phyloP scores from a whole-genome alignment of 2,329 filamentous ascomycete species.

The Colletotrichum gigasporum region DNA sequence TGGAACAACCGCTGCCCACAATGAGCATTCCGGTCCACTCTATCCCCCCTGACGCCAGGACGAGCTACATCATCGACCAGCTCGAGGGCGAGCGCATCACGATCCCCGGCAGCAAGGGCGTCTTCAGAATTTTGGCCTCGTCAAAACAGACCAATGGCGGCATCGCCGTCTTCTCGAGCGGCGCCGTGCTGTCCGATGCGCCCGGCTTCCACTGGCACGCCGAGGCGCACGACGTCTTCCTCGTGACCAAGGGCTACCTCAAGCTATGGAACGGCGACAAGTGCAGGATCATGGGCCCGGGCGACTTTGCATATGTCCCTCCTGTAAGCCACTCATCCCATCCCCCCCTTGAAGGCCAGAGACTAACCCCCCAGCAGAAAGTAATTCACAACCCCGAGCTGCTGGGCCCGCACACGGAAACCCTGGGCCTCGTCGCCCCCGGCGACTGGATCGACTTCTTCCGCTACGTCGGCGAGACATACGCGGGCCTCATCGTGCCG shows the following conservation, averaged over 20 bases:
- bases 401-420: constrained; percentile 63
- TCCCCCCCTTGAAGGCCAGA: not conserved
- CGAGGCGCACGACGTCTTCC: constrained; percentile 66
- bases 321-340: too few relatives aligned
- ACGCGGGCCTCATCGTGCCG: constrained; percentile 58
- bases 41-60: constrained; percentile 47
- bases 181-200: constrained; percentile 54
- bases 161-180: constrained; percentile 60
- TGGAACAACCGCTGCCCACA: not conserved
- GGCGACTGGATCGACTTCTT: constrained; percentile 71
- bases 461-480: constrained; percentile 64
- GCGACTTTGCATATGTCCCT: constrained; percentile 67
- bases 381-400: constrained; percentile 65
- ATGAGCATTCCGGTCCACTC: constrained; percentile 44
- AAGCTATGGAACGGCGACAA: constrained; percentile 68
- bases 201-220: constrained; percentile 66
- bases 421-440: constrained; percentile 62
- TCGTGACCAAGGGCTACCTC: constrained; percentile 62
- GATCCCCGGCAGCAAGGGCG: constrained; percentile 61
- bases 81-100: constrained; percentile 61
- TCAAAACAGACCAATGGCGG: constrained; percentile 60
- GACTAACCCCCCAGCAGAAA: constrained; percentile 41
- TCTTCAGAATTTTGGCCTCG: constrained; percentile 60
- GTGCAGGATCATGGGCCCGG: constrained; percentile 60
- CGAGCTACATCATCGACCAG: constrained; percentile 56